These are phyloP conservation scores for Yamadazyma atlantica DNA, from an alignment of 1,139 yeast species.

Conservation along the genomic window DNA sequence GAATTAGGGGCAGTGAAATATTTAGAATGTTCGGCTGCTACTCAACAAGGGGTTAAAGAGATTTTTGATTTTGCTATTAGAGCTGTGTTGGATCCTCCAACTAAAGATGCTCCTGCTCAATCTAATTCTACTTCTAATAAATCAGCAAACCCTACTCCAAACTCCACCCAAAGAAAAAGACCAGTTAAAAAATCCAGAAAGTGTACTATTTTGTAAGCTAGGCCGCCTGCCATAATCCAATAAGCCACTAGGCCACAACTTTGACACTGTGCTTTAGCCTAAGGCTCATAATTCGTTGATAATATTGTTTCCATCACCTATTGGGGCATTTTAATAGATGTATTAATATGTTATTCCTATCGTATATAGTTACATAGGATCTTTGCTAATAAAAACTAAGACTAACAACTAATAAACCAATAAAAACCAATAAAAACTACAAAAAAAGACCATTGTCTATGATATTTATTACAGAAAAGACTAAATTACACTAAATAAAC, in stretches of 20 bases:
- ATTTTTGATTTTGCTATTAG: conserved; percentile 81
- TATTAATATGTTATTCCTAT: conserved; percentile 1
- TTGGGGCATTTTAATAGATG: conserved; percentile 5
- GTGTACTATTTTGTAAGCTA: conserved; percentile 46
- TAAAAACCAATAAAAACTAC: too few species aligned
- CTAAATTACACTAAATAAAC: too few species aligned
- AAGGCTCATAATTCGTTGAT: too few species aligned
- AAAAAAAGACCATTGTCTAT: too few species aligned
- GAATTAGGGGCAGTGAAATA: conserved; percentile 74
- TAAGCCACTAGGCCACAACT: too few species aligned
- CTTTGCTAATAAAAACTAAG: not conserved
- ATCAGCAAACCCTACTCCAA: conserved; percentile 4
- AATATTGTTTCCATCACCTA: too few species aligned
- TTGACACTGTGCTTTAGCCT: too few species aligned
- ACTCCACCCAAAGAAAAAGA: conserved; percentile 20
- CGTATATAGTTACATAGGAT: conserved; percentile 1
- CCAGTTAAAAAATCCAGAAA: conserved; percentile 47
- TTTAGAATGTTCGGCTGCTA: conserved; percentile 91
- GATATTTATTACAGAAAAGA: too few species aligned
- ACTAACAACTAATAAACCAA: too few species aligned
- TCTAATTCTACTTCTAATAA: conserved; percentile 2
- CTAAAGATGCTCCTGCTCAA: conserved; percentile 11
- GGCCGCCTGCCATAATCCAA: too few species aligned
- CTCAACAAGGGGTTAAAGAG: conserved; percentile 81
- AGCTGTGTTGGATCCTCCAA: conserved; percentile 63